Evolutionary conservation across 768 basidiomycete genomes (phyloP), one percentile per base, ranked within the genome.

Genomic region (Pisolithus tinctorius): DNA sequence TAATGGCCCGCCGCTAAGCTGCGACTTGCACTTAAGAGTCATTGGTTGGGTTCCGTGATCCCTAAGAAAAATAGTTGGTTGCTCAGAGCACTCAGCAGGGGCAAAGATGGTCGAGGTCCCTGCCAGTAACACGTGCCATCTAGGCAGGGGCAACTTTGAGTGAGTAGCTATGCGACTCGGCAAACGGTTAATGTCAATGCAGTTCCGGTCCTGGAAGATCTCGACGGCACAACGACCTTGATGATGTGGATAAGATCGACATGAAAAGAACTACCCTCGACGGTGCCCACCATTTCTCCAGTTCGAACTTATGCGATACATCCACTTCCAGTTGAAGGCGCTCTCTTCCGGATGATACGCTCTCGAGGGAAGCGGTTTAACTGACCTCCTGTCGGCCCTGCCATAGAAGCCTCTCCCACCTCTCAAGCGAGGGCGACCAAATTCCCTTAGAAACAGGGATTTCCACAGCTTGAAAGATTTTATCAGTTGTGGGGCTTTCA

Each of bases 241-340:
- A 47, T 55, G 36, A 39, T 38, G 45, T 60, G 61, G 55, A 53
- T 61, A 50, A 58, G 50, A 63, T 53, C 30, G 48, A 48, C 54
- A 58, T 49, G n/a, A 43, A 31, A 51, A 31, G 31, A 52, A 60
- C 50, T 47, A 20, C 51, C 26, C 58, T 37, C 40, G 42, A 48
- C 42, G 43, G 31, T 50, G 62, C 74, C 57, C 59, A 89, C 88
- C 88, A 67, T 70, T 85, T 63, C 77, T 78, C 88, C 88, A 91
- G 58, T 90, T 90, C 14, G 81, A 81, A 58, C 85, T 88, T 55
- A 89, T 85, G 50, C 86, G 77, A 65, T 88, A 90, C 87, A 90
- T 88, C 79, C 80, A 86, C 66, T 87, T 89, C 88, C 88, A 91
- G 61, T 88, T 79, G 29, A 70, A 63, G 34, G 67, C 63, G 17